A percentile compares a stretch with the other conserved stretches of the same genome.
Evolutionary conservation across 495 filamentous ascomycete species (phyloP).

Genomic region (Friedmanniomyces simplex): DNA sequence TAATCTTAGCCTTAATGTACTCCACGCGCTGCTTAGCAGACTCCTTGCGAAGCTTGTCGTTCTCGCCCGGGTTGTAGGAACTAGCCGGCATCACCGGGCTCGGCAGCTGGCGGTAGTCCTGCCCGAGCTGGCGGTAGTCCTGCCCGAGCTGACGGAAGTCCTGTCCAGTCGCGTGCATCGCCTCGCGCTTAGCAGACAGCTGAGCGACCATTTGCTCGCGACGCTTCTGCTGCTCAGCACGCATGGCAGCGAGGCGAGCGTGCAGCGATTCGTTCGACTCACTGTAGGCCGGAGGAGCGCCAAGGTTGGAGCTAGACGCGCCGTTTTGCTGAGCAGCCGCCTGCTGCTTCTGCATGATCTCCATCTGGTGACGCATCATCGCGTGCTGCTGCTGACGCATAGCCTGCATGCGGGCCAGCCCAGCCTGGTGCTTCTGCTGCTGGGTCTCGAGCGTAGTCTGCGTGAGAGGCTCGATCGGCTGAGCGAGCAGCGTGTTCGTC

Average conservation of each 20-base stretch:
- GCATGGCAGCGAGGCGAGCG: conserved; percentile 10
- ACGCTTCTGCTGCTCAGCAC: conserved; percentile 17
- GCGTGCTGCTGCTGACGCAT: conserved; percentile 1
- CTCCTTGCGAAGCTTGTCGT: conserved; percentile 20
- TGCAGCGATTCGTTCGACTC: conserved; percentile 5
- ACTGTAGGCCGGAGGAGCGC: conserved; percentile 9
- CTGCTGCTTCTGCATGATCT: conserved; percentile 3
- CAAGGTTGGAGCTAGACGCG: background rate
- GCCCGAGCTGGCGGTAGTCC: background rate
- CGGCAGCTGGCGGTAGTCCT: background rate
- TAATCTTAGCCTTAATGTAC: conserved; percentile 22
- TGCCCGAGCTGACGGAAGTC: background rate
- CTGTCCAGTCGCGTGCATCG: background rate
- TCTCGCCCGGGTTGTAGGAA: background rate
- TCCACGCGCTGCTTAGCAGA: conserved; percentile 15
- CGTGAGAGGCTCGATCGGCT: background rate
- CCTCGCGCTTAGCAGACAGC: conserved; percentile 1
- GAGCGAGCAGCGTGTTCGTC: background rate
- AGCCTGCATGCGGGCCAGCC: conserved; percentile 8
- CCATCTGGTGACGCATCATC: conserved; percentile 5
- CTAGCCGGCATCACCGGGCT: background rate
- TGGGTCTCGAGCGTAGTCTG: background rate
- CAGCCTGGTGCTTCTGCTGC: conserved; percentile 8
- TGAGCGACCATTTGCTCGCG: conserved; percentile 10
- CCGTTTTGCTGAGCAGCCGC: background rate